Evolutionary conservation across 441 rosid species (phyloP).

Genomic region (Corymbia citriodora): DNA sequence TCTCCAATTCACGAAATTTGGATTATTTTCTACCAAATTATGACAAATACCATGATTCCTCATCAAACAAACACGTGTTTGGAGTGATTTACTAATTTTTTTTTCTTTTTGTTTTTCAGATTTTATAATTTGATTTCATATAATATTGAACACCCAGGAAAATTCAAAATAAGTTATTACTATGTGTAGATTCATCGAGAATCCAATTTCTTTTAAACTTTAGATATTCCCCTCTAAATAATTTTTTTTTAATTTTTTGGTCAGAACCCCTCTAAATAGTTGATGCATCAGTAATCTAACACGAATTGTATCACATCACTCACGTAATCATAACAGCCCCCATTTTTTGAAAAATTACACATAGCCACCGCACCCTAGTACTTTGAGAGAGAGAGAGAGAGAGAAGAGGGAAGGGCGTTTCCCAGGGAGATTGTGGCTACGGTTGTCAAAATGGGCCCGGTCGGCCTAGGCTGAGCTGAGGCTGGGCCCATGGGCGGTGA

Average conservation of each 20-base stretch:
- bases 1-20: neutral
- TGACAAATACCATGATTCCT: neutral
- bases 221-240: neutral
- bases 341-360: neutral
- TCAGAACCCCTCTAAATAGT: neutral
- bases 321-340: neutral
- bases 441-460: neutral
- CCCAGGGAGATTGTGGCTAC: too few relatives aligned
- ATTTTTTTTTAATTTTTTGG: neutral
- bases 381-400: too few relatives aligned
- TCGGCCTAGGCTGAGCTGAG: neutral
- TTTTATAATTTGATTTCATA: neutral
- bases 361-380: neutral
- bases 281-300: neutral
- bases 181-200: neutral
- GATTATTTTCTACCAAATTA: neutral
- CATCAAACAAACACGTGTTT: neutral
- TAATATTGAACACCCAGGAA: fast-evolving
- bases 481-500: neutral
- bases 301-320: too few relatives aligned
- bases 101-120: neutral
- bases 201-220: neutral
- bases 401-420: too few relatives aligned
- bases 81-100: neutral
- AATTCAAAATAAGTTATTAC: neutral